These are phyloP conservation scores for Zygoascus meyerae DNA, from an alignment of 1,139 yeast species.

Conservation along the genomic window DNA sequence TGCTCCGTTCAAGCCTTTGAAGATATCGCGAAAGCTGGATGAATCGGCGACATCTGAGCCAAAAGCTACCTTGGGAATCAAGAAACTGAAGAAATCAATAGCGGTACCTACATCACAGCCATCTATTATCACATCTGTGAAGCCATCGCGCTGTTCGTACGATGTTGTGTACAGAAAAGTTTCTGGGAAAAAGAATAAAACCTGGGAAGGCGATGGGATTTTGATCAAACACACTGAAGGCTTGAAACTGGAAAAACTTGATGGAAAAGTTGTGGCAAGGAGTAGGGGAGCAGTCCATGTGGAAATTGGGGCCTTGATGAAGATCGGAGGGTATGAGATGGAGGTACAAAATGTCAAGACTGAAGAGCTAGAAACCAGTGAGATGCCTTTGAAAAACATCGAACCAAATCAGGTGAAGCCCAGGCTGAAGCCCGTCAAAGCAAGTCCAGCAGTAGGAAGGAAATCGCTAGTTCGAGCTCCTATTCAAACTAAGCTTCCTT, in stretches of 20 bases:
- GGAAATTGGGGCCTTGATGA: conserved; percentile 40
- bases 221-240: conserved; percentile 32
- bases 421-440: neutral
- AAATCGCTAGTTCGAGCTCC: neutral
- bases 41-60: neutral
- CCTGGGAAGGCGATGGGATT: conserved; percentile 93
- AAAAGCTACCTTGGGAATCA: too few relatives aligned
- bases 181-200: conserved; percentile 72
- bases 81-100: too few relatives aligned
- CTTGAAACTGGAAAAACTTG: conserved; percentile 21
- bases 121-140: too few relatives aligned
- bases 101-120: too few relatives aligned
- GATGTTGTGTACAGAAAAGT: conserved; percentile 66
- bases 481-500: neutral
- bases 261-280: conserved; percentile 20
- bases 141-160: neutral
- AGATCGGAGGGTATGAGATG: conserved; percentile 45
- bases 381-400: too few relatives aligned
- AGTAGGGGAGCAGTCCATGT: conserved; percentile 19
- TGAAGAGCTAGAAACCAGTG: too few relatives aligned
- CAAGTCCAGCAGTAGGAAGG: too few relatives aligned
- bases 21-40: neutral
- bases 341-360: too few relatives aligned
- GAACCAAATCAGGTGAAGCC: neutral
- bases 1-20: conserved; percentile 9